Base-by-base conservation (phyloP, 768 basidiomycete species). In the Kondoa subrosea region DNA sequence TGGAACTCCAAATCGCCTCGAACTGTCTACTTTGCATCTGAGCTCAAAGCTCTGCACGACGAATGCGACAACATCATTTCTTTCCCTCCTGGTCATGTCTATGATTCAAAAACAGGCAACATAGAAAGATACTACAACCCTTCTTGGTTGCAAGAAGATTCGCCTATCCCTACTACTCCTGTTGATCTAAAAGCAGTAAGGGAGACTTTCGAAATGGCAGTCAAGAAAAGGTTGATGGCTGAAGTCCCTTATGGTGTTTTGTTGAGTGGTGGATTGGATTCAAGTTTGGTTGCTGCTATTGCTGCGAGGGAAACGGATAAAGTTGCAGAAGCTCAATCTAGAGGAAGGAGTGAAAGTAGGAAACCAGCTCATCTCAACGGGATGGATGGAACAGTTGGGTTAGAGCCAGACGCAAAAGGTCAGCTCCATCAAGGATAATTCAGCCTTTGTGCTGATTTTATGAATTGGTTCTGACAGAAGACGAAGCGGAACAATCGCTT, bases 201-300 rank as follows among this genome's bases (percentile, higher is more conserved):
- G 56, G 85, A 88, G 76, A 82, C 85, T 0, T 81, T 99, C 31
- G 95, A 97, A 78, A 85, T 82, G 32, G 89, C 95, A 16, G 95
- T 99, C 62, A 83, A 85, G 74, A 99, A 97, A 77, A 82, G 95
- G 61, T 79, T 99, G 25, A 99, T 99, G 95, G 88, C 87, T 32
- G 95, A 99, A 78, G 95, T 97, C 14, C 95, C 95, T 1, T 99
- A 92, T 72, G 95, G 95, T 68, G 95, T 99, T 17, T 82, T 99
- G 56, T 83, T 99, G 67, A 90, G 87, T 70, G 95, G 95, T 60
- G 95, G 95, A 26, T 80, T 99, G 66, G 95, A 99, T 76, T 91
- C 89, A 74, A 92, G 89, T 75, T 79, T 99, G 78, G 96, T 99
- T 72, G 95, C 95, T 15, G 82, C 91, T 25, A 89, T 99, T 74